phyloP scores from a whole-genome alignment of 129 eudicot genomes.

The Escallonia herrerae region DNA sequence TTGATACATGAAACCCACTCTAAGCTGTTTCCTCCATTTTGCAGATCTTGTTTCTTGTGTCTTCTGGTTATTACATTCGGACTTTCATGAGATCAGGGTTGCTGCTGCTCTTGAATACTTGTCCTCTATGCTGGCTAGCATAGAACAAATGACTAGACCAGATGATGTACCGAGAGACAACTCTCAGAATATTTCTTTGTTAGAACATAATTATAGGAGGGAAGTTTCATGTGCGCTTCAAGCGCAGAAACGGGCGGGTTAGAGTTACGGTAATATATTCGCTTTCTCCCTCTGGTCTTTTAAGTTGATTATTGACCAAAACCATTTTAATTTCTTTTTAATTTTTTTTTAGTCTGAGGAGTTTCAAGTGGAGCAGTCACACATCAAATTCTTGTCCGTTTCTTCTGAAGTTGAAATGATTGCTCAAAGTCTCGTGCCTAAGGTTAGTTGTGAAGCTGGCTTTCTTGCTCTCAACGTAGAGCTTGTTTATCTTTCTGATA shows the following conservation, averaged over 20 bases:
- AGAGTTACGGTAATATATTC: constrained; percentile 56
- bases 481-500: too few relatives aligned
- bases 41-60: constrained; percentile 74
- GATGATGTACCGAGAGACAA: constrained; percentile 34
- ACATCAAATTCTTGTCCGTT: constrained; percentile 48
- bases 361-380: constrained; percentile 41
- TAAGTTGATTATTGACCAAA: background rate
- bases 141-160: constrained; percentile 37
- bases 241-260: constrained; percentile 92
- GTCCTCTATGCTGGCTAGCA: constrained; percentile 75
- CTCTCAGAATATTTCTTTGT: constrained; percentile 34
- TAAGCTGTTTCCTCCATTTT: constrained; percentile 5
- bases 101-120: constrained; percentile 70
- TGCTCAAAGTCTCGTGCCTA: constrained; percentile 83
- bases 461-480: too few relatives aligned
- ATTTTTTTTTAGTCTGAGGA: constrained; percentile 54
- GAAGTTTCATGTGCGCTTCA: constrained; percentile 55
- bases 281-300: background rate
- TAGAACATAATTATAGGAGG: constrained; percentile 65
- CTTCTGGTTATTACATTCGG: constrained; percentile 78
- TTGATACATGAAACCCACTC: background rate
- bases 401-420: constrained; percentile 40
- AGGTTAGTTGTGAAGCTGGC: constrained; percentile 37
- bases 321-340: constrained; percentile 2
- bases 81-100: constrained; percentile 53